Evolutionary conservation across 306 rosid species (phyloP), one percentile per base, ranked within the genome.

Genomic region (Trifolium subterraneum): DNA sequence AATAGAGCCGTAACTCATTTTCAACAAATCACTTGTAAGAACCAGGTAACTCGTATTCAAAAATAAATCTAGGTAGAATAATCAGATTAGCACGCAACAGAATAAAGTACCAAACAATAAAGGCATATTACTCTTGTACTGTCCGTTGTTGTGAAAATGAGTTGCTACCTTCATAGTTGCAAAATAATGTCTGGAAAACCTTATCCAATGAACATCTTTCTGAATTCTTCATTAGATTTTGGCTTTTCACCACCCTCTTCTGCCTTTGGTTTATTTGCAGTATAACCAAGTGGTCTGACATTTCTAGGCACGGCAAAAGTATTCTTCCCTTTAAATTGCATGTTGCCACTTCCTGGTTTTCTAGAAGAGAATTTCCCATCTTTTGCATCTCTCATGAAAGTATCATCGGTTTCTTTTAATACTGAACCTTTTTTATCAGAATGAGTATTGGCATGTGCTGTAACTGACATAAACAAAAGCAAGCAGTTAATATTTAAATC

Each of bases 161-260:
- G 48, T 10, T 15, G 31, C 59, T 51, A 25, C 19, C 42, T 33
- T 66, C 14, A 6, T 11, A 36, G 72, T 42, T 59, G 61, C 83
- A 60, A 59, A 67, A 35, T 65, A 22, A 11, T 11, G 41, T 33
- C 25, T 38, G 54, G 47, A 47, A 68, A 18, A 74, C 87, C 75
- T 83, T 82, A 76, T 18, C 78, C 68, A 20, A 85, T 59, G 64
- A 90, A 87, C 90, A 94, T 87, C 39, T 86, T 90, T 76, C 97
- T 87, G 88, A 91, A 94, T 84, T 94, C 99, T 13, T 88, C 93
- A 70, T 94, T 94, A 72, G 95, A 84, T 73, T 90, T 94, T 20
- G 97, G 99, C 74, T 27, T 81, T 56, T 87, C 96, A 55, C 85
- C 95, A 4, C 41, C 84, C 29, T 83, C 89, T 76, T 74, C 84